A percentile compares a stretch with the other conserved stretches of the same genome.
These are phyloP conservation scores for Cicer bijugum DNA, from an alignment of 306 rosid genomes.

Conservation along the genomic window DNA sequence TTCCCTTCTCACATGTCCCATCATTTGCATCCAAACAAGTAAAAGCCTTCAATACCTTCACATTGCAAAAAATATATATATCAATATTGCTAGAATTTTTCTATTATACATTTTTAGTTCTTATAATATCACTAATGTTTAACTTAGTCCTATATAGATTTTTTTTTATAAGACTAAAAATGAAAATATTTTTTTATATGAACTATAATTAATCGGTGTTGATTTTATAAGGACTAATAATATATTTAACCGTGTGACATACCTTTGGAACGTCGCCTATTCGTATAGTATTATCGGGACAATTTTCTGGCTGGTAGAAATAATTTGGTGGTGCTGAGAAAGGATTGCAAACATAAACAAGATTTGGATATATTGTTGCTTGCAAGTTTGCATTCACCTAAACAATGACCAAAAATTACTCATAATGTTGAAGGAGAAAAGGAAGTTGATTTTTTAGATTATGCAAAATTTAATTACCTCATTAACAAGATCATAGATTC, in stretches of 20 bases:
- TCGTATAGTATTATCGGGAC: conserved; percentile 60
- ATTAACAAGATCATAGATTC: conserved; percentile 70
- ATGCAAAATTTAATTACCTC: conserved; percentile 48
- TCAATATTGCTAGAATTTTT: conserved; percentile 11
- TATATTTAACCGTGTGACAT: neutral
- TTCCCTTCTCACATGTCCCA: conserved; percentile 51
- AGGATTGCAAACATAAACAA: conserved; percentile 70
- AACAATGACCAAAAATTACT: conserved; percentile 17
- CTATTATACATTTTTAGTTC: conserved; percentile 9
- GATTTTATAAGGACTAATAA: neutral
- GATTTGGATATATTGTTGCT: conserved; percentile 45
- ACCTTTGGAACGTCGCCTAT: conserved; percentile 86
- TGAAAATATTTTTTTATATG: too few species aligned
- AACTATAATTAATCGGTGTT: neutral
- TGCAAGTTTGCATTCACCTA: conserved; percentile 70
- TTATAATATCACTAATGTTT: neutral
- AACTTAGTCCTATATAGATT: neutral
- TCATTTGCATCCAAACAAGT: conserved; percentile 54
- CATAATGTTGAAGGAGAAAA: neutral
- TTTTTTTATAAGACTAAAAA: neutral
- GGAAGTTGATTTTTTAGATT: conserved; percentile 13
- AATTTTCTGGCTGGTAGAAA: conserved; percentile 69
- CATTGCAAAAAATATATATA: neutral
- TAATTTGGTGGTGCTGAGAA: conserved; percentile 81
- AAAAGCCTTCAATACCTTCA: conserved; percentile 59